Percentiles rank a stretch among this genome's conserved stretches.
Evolutionary conservation across 2,329 filamentous ascomycete species (phyloP).

Genomic region (Acarospora socialis): DNA sequence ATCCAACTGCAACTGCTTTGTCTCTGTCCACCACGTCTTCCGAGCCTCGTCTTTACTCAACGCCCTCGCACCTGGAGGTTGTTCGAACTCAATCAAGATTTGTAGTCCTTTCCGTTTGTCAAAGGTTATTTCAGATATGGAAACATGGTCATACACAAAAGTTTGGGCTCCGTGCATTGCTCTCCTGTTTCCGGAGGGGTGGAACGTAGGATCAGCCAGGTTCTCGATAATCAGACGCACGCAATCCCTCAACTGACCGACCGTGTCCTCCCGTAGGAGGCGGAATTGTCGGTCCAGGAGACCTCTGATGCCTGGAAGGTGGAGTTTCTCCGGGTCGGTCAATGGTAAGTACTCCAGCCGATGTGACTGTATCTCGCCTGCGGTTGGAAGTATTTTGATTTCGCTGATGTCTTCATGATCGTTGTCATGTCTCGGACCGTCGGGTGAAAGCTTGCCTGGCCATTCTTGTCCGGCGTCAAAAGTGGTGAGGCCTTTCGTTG

Average conservation of each 20-base stretch:
- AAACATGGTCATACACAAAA: conserved; percentile 25
- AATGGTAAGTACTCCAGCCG: conserved; percentile 31
- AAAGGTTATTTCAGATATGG: conserved; percentile 22
- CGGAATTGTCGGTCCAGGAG: conserved; percentile 43
- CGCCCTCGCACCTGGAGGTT: conserved; percentile 24
- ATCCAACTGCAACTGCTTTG: conserved; percentile 35
- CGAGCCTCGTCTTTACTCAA: conserved; percentile 18
- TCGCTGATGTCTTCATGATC: conserved; percentile 32
- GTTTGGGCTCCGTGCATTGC: conserved; percentile 16
- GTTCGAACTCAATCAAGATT: conserved; percentile 31
- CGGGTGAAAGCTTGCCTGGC: conserved; percentile 21
- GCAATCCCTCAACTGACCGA: conserved; percentile 39
- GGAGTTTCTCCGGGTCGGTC: conserved; percentile 12
- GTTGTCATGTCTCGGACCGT: conserved; percentile 34
- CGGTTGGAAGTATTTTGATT: conserved; percentile 38
- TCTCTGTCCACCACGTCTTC: conserved; percentile 37
- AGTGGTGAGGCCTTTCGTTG: background rate
- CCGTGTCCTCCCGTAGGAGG: conserved; percentile 40
- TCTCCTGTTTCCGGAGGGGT: background rate
- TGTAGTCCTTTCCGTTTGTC: conserved; percentile 29
- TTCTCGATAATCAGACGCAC: conserved; percentile 17
- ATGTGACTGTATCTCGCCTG: conserved; percentile 30
- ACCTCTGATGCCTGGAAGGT: conserved; percentile 24
- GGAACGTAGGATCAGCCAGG: background rate
- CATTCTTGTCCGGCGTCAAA: conserved; percentile 17